Evolutionary conservation across 768 basidiomycete species (phyloP), one percentile per base, ranked within the genome.

Genomic region (Hypsizygus marmoreus): DNA sequence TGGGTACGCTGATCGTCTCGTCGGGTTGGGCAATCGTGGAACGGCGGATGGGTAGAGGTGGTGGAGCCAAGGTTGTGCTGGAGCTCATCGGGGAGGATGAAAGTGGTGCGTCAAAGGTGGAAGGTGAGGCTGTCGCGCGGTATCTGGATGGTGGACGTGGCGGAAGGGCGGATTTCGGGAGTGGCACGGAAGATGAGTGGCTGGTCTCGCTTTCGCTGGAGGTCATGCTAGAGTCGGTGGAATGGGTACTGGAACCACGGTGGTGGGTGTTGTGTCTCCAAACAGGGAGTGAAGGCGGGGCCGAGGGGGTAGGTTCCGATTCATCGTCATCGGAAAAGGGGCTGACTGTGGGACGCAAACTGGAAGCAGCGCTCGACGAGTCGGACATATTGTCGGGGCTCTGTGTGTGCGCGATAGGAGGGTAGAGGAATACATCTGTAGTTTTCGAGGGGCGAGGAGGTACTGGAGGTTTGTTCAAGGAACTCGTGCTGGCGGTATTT

Each of bases 11-110:
- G 63, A 60, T 40, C 46, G 40, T 7, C 47, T 59, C 53, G 45
- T 64, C 62, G 16, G 46, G 25, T 17, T 45, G 47, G 10, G 52
- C 41, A 30, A 60, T 39, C 4, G 65, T 70, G 36, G 52, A 58
- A 16, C 74, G 66, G 34, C 80, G 73, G 6, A 67, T 53, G 12
- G 79, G 80, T 20, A 77, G 65, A 7, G 77, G 77, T 7, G 81
- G 74, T 16, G 73, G 73, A 20, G 65, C 40, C 23, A 56, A 43
- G 6, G 57, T 55, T 13, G 58, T 35, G 45, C 53, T 37, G 33
- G 53, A 22, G 41, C 49, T 35, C 45, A 54, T 9, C 51, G 62
- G 43, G 49, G 60, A 51, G 38, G 60, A 40, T 49, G 40, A 38
- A 17, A 45, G 45, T 22, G 53, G 33, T 51, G 32, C n/a, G 9